Percentiles rank a stretch among this genome's conserved stretches.
Evolutionary conservation across 1,284 basidiomycete genomes (phyloP).

Genomic region (Trametes sp.): DNA sequence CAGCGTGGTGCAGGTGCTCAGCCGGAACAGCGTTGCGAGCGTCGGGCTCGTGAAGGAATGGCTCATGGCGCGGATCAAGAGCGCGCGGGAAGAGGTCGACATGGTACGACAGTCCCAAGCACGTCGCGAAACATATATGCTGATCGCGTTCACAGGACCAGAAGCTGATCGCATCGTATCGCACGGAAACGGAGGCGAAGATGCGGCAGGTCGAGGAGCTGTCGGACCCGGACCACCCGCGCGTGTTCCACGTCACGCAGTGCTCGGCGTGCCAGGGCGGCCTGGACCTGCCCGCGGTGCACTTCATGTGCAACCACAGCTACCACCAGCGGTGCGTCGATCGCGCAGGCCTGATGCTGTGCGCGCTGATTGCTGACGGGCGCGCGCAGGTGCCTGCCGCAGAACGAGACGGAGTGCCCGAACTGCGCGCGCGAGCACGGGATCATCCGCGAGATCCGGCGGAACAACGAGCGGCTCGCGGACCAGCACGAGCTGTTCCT

Average conservation of each 20-base stretch:
- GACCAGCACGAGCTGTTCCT: slow-evolving; percentile 92
- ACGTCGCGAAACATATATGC: background rate
- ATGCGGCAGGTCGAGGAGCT: slow-evolving; percentile 84
- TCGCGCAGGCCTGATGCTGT: background rate
- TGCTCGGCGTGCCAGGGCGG: slow-evolving; percentile 90
- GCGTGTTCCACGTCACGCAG: slow-evolving; percentile 92
- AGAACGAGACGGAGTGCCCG: slow-evolving; percentile 90
- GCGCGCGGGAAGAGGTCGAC: slow-evolving; percentile 79
- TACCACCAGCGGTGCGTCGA: slow-evolving; percentile 10
- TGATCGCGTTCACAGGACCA: slow-evolving; percentile 66
- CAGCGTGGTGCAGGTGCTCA: slow-evolving; percentile 88
- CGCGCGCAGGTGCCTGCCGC: slow-evolving; percentile 68
- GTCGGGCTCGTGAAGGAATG: slow-evolving; percentile 93
- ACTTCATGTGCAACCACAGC: slow-evolving; percentile 52
- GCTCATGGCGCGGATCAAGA: slow-evolving; percentile 80
- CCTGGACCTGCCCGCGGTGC: slow-evolving; percentile 91
- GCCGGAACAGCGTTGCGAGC: slow-evolving; percentile 86
- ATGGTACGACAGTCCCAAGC: slow-evolving; percentile 60
- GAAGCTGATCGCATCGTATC: slow-evolving; percentile 86
- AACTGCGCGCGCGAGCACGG: slow-evolving; percentile 87
- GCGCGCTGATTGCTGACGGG: background rate
- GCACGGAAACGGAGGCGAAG: slow-evolving; percentile 84
- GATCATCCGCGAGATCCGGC: slow-evolving; percentile 88
- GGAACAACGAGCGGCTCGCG: slow-evolving; percentile 83
- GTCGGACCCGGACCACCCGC: slow-evolving; percentile 77